Conservation (phyloP, 805 yeast genomes). For the Starmerella scarabaei region DNA sequence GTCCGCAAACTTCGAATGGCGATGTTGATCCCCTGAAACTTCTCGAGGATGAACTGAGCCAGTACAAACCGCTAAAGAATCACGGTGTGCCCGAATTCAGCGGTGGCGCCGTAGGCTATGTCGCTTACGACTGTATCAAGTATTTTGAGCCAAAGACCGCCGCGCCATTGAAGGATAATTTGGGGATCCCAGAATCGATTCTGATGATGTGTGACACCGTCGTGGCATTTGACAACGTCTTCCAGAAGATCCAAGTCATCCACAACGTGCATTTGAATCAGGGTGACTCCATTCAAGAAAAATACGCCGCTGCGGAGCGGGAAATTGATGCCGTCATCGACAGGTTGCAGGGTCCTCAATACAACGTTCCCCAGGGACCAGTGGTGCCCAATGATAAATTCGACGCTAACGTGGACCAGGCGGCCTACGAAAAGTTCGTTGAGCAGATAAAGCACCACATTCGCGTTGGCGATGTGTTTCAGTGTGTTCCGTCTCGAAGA, state of each 20-base stretch:
- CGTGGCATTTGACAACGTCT: constrained; percentile 88
- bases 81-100: constrained; percentile 71
- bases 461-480: constrained; percentile 83
- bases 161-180: constrained; percentile 58
- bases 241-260: constrained; percentile 81
- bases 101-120: constrained; percentile 95
- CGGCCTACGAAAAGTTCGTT: constrained; percentile 83
- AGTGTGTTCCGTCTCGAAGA: constrained; percentile 96
- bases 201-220: constrained; percentile 84
- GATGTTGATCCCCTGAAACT: constrained; percentile 69
- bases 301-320: constrained; percentile 44
- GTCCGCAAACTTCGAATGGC: constrained; percentile 43
- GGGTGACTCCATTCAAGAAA: constrained; percentile 32
- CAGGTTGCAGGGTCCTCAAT: constrained; percentile 28
- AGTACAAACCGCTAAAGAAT: constrained; percentile 53
- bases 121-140: constrained; percentile 91
- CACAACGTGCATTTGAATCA: constrained; percentile 45
- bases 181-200: constrained; percentile 81
- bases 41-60: constrained; percentile 59
- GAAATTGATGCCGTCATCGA: constrained; percentile 39
- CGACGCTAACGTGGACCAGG: constrained; percentile 82
- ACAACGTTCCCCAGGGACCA: constrained; percentile 58
- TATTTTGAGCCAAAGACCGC: constrained; percentile 90
- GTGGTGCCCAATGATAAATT: constrained; percentile 57
- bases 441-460: constrained; percentile 63